Percentiles rank a stretch among this genome's conserved stretches.
Evolutionary conservation across 768 basidiomycete genomes (phyloP).

Genomic region (Pleurotus citrinopileatus): DNA sequence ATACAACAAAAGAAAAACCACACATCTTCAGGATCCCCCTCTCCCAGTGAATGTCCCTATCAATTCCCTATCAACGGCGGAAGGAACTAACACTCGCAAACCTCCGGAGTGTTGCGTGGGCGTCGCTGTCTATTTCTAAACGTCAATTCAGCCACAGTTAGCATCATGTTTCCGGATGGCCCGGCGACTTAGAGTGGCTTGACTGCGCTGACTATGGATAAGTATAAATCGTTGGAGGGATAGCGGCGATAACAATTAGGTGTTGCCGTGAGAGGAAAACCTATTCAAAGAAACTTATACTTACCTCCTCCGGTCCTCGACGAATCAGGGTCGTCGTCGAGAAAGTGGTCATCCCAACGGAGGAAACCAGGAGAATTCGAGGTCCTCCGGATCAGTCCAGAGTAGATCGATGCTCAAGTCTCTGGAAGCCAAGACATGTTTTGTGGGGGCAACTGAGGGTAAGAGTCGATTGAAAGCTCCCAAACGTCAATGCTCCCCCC

Average conservation of each 20-base stretch:
- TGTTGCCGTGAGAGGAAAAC: slow-evolving; percentile 2
- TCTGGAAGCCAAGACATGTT: not conserved
- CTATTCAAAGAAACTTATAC: not conserved
- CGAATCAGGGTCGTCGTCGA: slow-evolving; percentile 2
- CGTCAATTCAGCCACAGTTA: not conserved
- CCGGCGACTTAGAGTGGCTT: slow-evolving; percentile 3
- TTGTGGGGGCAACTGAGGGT: too few relatives aligned
- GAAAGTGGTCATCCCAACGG: not conserved
- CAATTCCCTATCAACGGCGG: not conserved
- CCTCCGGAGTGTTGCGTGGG: not conserved
- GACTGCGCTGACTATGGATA: not conserved
- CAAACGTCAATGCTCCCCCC: too few relatives aligned
- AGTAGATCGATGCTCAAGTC: not conserved
- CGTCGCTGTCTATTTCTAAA: not conserved
- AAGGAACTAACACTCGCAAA: not conserved
- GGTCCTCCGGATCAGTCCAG: too few relatives aligned
- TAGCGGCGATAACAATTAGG: slow-evolving; percentile 6
- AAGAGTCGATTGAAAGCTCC: too few relatives aligned
- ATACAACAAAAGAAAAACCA: not conserved
- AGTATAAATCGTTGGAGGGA: not conserved
- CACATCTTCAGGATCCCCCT: not conserved
- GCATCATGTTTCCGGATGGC: slow-evolving; percentile 1
- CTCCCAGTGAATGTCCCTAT: not conserved
- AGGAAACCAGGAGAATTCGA: not conserved
- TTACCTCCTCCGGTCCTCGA: not conserved